Evolutionary conservation across 129 eudicot genomes (phyloP), one percentile per base, ranked within the genome.

Genomic region (Arctium lappa): DNA sequence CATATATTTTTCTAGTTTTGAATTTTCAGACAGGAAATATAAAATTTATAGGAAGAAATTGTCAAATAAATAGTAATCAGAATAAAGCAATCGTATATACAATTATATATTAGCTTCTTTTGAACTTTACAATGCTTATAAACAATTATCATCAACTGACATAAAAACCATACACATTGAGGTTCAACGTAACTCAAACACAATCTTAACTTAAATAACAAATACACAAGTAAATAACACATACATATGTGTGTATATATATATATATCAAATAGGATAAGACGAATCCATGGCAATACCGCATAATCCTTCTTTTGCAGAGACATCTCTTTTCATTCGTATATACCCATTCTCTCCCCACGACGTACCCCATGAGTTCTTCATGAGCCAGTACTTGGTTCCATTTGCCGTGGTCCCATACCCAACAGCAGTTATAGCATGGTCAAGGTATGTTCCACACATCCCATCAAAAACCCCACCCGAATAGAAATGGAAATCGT

Each of bases 311-410:
- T 85, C 85, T 46, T 71, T 68, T 1, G 72, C 74, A 42, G 42
- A 76, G 62, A 71, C 29, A 83, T 85, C 88, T 74, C 91, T 79
- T 68, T 83, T 13, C 74, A 92, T 74, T 69, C 88, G 78, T 13
- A 87, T 81, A 56, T 81, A 88, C 16, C 97, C 94, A 1, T 69
- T 44, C 75, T 83, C 86, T 3, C 97, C 94, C 94, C 92, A 90
- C 0, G 36, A 73, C 0, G 85, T 6, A 0, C 89, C 92, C 97
- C 97, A 92, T 1, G 92, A 90, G 72, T 92, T 89, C 79, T 89
- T 91, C 69, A 89, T 75, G 2, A 92, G n/a, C 97, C 97, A 92
- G 80, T 82, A 92, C 78, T 88, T 86, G 12, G 74, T 78, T 37
- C 92, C 94, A 65, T 86, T 84, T 1, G 46, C 68, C 65, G 18